A percentile compares a stretch with the other conserved stretches of the same genome.
These are phyloP conservation scores for Catharanthus roseus DNA, from an alignment of 257 asterid genomes.

Conservation along the genomic window DNA sequence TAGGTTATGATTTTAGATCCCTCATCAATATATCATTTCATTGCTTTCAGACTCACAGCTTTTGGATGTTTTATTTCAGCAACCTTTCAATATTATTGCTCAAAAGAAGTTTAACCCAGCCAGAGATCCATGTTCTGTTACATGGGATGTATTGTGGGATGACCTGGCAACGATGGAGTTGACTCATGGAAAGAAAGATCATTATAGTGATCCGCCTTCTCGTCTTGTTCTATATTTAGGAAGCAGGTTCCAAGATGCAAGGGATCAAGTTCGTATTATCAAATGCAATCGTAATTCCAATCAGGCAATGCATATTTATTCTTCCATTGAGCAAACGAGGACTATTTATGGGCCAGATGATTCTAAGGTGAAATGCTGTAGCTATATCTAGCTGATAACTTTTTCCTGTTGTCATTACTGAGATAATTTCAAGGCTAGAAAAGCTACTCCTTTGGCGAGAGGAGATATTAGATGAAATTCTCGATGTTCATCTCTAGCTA, in stretches of 20 bases:
- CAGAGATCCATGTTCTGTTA: slow-evolving; percentile 92
- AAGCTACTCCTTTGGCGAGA: background rate
- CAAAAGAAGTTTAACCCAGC: slow-evolving; percentile 90
- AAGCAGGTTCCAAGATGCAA: slow-evolving; percentile 56
- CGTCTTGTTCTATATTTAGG: slow-evolving; percentile 65
- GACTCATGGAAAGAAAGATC: slow-evolving; percentile 81
- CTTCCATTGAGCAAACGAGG: slow-evolving; percentile 78
- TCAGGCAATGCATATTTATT: slow-evolving; percentile 78
- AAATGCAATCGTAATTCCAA: slow-evolving; percentile 70
- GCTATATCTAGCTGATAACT: background rate
- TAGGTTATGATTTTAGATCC: background rate
- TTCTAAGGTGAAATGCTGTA: slow-evolving; percentile 46
- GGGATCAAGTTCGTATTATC: slow-evolving; percentile 70
- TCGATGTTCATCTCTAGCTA: slow-evolving; percentile 4
- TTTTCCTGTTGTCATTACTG: slow-evolving; percentile 6
- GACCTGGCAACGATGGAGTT: slow-evolving; percentile 80
- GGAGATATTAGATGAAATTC: background rate
- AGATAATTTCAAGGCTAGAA: background rate
- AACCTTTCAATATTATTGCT: slow-evolving; percentile 79
- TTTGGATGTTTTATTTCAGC: slow-evolving; percentile 47
- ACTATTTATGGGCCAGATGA: slow-evolving; percentile 58
- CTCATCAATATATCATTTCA: slow-evolving; percentile 5
- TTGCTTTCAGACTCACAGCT: slow-evolving; percentile 15
- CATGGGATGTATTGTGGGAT: slow-evolving; percentile 90
- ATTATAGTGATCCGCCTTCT: slow-evolving; percentile 70